Conservation (phyloP, 768 basidiomycete genomes). For the Leccinum sublutescens region DNA sequence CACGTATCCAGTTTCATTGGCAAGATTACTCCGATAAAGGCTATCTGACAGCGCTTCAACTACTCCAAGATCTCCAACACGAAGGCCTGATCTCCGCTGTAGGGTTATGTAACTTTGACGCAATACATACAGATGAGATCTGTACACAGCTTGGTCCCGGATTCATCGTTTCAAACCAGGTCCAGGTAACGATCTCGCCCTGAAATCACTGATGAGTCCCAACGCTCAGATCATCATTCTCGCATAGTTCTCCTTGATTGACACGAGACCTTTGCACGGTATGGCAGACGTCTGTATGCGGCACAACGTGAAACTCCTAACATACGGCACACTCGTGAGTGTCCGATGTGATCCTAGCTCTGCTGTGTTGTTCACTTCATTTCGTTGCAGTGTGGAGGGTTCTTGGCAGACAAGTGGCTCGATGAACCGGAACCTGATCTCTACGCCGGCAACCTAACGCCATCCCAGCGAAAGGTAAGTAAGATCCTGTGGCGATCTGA, state of each 20-base stretch:
- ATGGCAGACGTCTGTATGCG: conserved; percentile 76
- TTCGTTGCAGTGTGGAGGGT: conserved; percentile 70
- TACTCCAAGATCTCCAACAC: conserved; percentile 57
- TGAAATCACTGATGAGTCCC: not conserved
- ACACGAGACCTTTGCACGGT: conserved; percentile 71
- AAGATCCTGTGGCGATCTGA: not conserved
- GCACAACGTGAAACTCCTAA: conserved; percentile 70
- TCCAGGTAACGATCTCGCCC: conserved; percentile 52
- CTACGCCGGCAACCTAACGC: conserved; percentile 66
- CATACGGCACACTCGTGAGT: conserved; percentile 78
- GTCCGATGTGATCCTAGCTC: conserved; percentile 1
- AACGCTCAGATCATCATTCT: conserved; percentile 17
- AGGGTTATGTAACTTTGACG: conserved; percentile 82
- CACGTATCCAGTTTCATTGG: conserved; percentile 66
- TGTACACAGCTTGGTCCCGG: conserved; percentile 72
- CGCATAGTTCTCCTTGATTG: conserved; percentile 74
- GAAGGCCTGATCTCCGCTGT: conserved; percentile 62
- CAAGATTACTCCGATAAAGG: conserved; percentile 57
- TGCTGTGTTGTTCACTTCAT: conserved; percentile 3
- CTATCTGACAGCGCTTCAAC: conserved; percentile 47
- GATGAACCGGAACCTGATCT: conserved; percentile 64
- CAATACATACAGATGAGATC: conserved; percentile 72
- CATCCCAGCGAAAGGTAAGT: conserved; percentile 78
- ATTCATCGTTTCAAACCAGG: conserved; percentile 77
- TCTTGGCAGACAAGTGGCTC: conserved; percentile 77